These are phyloP conservation scores for Starmerella vaccinii DNA, from an alignment of 805 yeast genomes.

Conservation along the genomic window DNA sequence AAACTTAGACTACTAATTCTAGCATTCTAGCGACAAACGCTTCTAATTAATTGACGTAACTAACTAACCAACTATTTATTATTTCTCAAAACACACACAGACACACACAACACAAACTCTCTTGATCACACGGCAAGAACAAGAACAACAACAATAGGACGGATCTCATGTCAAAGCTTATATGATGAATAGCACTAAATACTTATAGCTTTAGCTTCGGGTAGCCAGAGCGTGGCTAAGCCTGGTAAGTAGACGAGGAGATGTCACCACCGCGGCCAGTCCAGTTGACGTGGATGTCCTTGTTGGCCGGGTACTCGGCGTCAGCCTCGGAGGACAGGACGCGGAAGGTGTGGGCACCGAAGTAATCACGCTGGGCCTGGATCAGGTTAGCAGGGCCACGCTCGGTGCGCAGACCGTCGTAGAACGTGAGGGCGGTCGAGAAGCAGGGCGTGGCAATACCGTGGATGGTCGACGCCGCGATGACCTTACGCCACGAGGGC, in stretches of 20 bases:
- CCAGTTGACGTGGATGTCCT: constrained; percentile 95
- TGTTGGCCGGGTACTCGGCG: constrained; percentile 63
- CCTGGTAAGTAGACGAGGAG: constrained; percentile 88
- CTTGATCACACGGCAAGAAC: too few species aligned
- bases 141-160: too few species aligned
- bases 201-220: background rate
- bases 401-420: constrained; percentile 96
- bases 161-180: too few species aligned
- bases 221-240: constrained; percentile 37
- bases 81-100: too few species aligned
- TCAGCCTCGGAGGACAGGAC: constrained; percentile 80
- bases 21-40: too few species aligned
- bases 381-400: constrained; percentile 93
- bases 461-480: constrained; percentile 62
- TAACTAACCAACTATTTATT: background rate
- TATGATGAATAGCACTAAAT: background rate
- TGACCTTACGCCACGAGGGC: constrained; percentile 85
- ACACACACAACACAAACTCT: too few species aligned
- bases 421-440: constrained; percentile 92
- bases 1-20: too few species aligned
- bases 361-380: constrained; percentile 99
- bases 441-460: constrained; percentile 98
- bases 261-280: constrained; percentile 98
- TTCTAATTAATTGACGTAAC: too few species aligned
- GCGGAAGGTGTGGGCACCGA: constrained; percentile 98